phyloP scores from a whole-genome alignment of 192 early-diverging fungal species.

The Coemansia sp. region DNA sequence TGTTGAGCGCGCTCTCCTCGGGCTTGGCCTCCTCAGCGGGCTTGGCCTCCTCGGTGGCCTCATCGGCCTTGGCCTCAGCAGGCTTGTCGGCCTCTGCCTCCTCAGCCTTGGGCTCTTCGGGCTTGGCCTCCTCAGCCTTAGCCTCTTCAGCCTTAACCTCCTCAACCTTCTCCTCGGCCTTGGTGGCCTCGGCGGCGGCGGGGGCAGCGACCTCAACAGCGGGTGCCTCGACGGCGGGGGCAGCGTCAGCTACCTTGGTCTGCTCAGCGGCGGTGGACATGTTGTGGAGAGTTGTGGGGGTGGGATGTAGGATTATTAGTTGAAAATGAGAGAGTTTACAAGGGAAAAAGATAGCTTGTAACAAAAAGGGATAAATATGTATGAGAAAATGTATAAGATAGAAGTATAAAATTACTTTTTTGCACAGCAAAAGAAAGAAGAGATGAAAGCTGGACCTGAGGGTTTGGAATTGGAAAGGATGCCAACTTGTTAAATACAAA shows the following conservation, averaged over 20 bases:
- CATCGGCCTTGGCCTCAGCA: conserved; percentile 15
- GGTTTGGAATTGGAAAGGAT: conserved; percentile 10
- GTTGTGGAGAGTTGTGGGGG: neutral
- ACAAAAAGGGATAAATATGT: conserved; percentile 24
- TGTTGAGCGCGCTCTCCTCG: conserved; percentile 26
- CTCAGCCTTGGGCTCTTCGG: conserved; percentile 28
- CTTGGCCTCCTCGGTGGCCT: conserved; percentile 13
- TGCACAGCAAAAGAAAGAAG: conserved; percentile 46
- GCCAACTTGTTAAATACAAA: conserved; percentile 11
- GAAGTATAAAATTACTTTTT: conserved; percentile 48
- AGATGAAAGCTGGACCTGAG: conserved; percentile 3
- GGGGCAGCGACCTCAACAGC: conserved; percentile 19
- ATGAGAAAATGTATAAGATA: conserved; percentile 16
- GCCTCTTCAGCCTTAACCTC: conserved; percentile 15
- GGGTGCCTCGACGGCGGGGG: conserved; percentile 13
- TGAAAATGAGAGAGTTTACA: conserved; percentile 12
- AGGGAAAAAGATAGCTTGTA: conserved; percentile 24
- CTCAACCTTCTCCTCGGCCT: conserved; percentile 9
- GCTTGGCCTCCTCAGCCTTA: conserved; percentile 24
- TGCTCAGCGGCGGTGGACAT: conserved; percentile 24
- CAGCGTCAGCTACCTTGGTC: conserved; percentile 15
- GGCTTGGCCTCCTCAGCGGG: conserved; percentile 30
- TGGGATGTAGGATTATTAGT: conserved; percentile 9
- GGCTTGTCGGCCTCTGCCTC: conserved; percentile 19
- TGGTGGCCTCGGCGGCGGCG: conserved; percentile 11